phyloP scores from a whole-genome alignment of 2,329 filamentous ascomycete genomes.

The Nemania sp. region DNA sequence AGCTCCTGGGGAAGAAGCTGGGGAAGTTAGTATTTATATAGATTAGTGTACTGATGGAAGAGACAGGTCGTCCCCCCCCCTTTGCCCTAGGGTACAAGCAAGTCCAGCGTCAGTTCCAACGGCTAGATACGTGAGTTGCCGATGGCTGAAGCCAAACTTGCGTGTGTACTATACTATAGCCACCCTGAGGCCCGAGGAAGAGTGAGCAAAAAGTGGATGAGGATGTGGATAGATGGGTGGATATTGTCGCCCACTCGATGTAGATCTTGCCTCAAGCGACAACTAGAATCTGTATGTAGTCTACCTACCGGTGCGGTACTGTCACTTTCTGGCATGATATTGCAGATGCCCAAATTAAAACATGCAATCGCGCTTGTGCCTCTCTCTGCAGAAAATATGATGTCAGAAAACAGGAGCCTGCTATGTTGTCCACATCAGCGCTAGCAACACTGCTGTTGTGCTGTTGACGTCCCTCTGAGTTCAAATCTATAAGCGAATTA shows the following conservation, averaged over 20 bases:
- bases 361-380: neutral
- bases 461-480: neutral
- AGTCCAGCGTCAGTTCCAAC: neutral
- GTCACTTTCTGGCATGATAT: neutral
- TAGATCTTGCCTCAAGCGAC: constrained; percentile 33
- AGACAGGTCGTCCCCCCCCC: neutral
- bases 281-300: constrained; percentile 4
- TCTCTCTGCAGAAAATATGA: constrained; percentile 18
- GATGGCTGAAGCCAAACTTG: constrained; percentile 24
- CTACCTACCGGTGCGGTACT: constrained; percentile 7
- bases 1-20: constrained; percentile 16
- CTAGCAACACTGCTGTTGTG: neutral
- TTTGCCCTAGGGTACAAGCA: constrained; percentile 1
- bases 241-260: constrained; percentile 34
- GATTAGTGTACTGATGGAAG: neutral
- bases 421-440: constrained; percentile 1
- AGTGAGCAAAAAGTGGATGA: constrained; percentile 34
- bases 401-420: constrained; percentile 23
- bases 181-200: constrained; percentile 21
- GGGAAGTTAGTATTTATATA: constrained; percentile 38
- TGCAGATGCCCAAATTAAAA: constrained; percentile 9
- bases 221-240: constrained; percentile 36
- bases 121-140: constrained; percentile 16
- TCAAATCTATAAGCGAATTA: neutral
- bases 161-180: constrained; percentile 12